These are phyloP conservation scores for Nidula niveotomentosa DNA, from an alignment of 1,284 basidiomycete species.

Conservation along the genomic window DNA sequence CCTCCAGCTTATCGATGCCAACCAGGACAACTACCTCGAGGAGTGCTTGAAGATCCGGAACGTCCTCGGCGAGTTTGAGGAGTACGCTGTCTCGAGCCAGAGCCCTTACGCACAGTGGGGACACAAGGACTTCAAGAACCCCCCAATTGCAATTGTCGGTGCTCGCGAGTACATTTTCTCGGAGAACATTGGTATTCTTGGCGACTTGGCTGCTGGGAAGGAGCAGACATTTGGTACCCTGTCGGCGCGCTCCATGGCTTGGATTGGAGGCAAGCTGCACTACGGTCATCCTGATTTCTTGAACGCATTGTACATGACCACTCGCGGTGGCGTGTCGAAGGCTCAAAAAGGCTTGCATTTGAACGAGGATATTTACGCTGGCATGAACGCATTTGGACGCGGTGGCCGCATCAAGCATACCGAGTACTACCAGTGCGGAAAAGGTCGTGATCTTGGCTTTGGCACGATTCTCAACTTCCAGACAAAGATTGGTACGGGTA, in stretches of 20 bases:
- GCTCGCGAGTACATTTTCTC: slow-evolving; percentile 99
- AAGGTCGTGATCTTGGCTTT: slow-evolving; percentile 98
- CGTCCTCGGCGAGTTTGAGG: slow-evolving; percentile 97
- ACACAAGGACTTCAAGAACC: slow-evolving; percentile 82
- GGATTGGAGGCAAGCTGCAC: slow-evolving; percentile 98
- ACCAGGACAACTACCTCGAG: slow-evolving; percentile 99
- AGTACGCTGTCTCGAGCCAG: slow-evolving; percentile 83
- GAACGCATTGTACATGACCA: slow-evolving; percentile 97
- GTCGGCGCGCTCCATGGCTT: slow-evolving; percentile 91
- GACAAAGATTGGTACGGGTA: slow-evolving; percentile 99
- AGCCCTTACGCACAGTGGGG: slow-evolving; percentile 93
- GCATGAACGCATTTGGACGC: slow-evolving; percentile 97
- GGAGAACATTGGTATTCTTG: slow-evolving; percentile 99
- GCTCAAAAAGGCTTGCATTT: slow-evolving; percentile 98
- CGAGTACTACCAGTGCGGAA: slow-evolving; percentile 98
- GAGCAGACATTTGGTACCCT: slow-evolving; percentile 99
- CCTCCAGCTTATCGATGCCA: slow-evolving; percentile 98
- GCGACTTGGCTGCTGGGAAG: slow-evolving; percentile 98
- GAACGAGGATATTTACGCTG: slow-evolving; percentile 99
- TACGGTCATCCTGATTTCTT: slow-evolving; percentile 99
- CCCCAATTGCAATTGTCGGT: slow-evolving; percentile 97
- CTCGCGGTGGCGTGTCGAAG: slow-evolving; percentile 97
- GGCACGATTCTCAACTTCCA: slow-evolving; percentile 99
- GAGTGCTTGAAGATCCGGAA: slow-evolving; percentile 99
- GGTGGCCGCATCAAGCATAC: slow-evolving; percentile 99